phyloP scores from a whole-genome alignment of 805 yeast species.

The Suhomyces prunicola region DNA sequence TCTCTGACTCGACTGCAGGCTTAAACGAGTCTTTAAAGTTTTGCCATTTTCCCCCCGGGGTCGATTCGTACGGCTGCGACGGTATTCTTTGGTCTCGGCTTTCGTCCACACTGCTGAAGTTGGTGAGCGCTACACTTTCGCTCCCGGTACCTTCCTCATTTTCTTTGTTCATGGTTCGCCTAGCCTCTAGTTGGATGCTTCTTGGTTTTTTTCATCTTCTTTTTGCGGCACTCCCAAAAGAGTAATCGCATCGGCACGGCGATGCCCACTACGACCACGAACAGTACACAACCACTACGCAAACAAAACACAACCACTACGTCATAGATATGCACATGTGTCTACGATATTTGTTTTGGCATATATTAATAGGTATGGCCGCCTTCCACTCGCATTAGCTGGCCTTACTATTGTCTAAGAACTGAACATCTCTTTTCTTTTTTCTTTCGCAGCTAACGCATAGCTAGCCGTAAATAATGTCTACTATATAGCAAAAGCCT shows the following conservation, averaged over 20 bases:
- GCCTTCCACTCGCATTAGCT: no score
- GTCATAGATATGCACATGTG: no score
- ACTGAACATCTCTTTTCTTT: not conserved
- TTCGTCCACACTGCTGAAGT: not conserved
- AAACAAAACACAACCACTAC: no score
- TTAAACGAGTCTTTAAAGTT: slow-evolving; percentile 50
- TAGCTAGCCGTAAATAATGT: slow-evolving; percentile 43
- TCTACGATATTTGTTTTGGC: no score
- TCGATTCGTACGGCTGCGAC: not conserved
- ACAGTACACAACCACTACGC: not conserved
- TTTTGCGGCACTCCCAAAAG: not conserved
- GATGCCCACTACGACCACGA: not conserved
- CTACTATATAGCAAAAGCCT: slow-evolving; percentile 52
- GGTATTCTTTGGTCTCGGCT: not conserved
- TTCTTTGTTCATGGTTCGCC: not conserved
- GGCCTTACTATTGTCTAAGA: not conserved
- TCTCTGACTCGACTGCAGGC: slow-evolving; percentile 25
- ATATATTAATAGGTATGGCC: no score
- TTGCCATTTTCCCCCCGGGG: slow-evolving; percentile 32
- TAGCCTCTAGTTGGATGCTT: not conserved
- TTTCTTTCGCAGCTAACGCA: not conserved
- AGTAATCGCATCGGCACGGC: not conserved
- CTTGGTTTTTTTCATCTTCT: not conserved
- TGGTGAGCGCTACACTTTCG: not conserved
- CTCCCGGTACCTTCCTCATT: not conserved